A percentile compares a stretch with the other conserved stretches of the same genome.
phyloP scores from a whole-genome alignment of 2,329 filamentous ascomycete species.

The Epichloe glyceriae region DNA sequence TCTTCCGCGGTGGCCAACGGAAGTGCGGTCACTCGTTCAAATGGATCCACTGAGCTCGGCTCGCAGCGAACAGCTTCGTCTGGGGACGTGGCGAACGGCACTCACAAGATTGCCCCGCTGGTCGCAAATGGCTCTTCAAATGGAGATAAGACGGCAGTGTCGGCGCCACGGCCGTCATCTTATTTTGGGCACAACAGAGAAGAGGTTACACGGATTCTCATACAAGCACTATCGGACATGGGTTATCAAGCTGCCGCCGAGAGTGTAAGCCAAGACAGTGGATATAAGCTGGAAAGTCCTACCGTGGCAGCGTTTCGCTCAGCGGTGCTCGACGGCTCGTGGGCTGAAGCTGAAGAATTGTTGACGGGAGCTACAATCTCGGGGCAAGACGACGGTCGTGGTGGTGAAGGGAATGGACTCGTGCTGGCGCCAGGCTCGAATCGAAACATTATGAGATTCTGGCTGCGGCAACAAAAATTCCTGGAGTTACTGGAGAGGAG shows the following conservation, averaged over 20 bases:
- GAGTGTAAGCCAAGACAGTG: conserved; percentile 67
- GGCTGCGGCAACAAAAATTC: conserved; percentile 87
- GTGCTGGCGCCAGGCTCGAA: conserved; percentile 66
- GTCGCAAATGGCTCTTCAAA: conserved; percentile 42
- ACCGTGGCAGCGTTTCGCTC: conserved; percentile 76
- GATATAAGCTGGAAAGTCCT: conserved; percentile 73
- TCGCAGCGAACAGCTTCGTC: conserved; percentile 12
- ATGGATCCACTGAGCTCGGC: conserved; percentile 27
- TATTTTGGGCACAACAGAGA: conserved; percentile 85
- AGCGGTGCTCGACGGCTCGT: conserved; percentile 68
- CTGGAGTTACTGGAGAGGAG: conserved; percentile 73
- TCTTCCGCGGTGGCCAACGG: conserved; percentile 41
- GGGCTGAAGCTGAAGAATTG: conserved; percentile 73
- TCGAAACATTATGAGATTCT: conserved; percentile 69
- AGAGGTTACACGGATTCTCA: conserved; percentile 83
- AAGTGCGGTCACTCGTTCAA: conserved; percentile 25
- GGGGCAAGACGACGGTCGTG: conserved; percentile 18
- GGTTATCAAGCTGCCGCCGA: conserved; percentile 71
- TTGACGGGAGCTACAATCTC: conserved; percentile 42
- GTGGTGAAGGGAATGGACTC: conserved; percentile 42
- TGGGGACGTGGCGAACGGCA: conserved; percentile 30
- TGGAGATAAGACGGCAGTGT: conserved; percentile 13
- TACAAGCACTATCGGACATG: conserved; percentile 80
- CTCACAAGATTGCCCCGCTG: conserved; percentile 27
- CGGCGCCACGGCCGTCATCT: conserved; percentile 13